Evolutionary conservation across 2,329 filamentous ascomycete species (phyloP).

Genomic region (Ramichloridium luteum): DNA sequence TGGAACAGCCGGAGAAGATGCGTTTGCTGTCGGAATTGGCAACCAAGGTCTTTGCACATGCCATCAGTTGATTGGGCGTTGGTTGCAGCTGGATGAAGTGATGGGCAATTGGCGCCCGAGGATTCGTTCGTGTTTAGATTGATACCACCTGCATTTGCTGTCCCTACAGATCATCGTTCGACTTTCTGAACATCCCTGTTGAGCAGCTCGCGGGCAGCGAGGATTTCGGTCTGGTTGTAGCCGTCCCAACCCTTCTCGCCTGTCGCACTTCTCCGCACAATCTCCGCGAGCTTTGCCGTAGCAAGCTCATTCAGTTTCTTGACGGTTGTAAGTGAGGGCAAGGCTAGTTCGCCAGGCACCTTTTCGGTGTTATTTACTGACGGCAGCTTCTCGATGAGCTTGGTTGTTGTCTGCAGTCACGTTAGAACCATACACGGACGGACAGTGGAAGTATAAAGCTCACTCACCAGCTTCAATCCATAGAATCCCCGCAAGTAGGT

Average conservation of each 20-base stretch:
- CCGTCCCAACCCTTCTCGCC: slow-evolving; percentile 58
- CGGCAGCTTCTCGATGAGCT: slow-evolving; percentile 14
- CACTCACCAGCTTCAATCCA: slow-evolving; percentile 57
- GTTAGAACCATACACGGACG: too few species aligned
- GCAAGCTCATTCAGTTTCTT: slow-evolving; percentile 59
- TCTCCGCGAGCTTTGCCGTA: slow-evolving; percentile 63
- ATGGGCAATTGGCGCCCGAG: neutral
- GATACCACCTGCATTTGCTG: slow-evolving; percentile 11
- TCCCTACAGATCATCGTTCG: slow-evolving; percentile 23
- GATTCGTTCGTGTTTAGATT: slow-evolving; percentile 1
- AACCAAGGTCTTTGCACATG: slow-evolving; percentile 72
- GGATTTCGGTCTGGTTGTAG: slow-evolving; percentile 59
- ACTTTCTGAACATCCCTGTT: slow-evolving; percentile 36
- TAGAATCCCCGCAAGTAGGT: slow-evolving; percentile 88
- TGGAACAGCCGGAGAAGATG: slow-evolving; percentile 72
- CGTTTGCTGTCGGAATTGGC: slow-evolving; percentile 74
- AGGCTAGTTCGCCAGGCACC: slow-evolving; percentile 28
- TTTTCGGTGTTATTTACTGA: slow-evolving; percentile 18
- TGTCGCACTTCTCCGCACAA: slow-evolving; percentile 51
- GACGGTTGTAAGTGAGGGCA: slow-evolving; percentile 47
- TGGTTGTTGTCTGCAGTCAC: slow-evolving; percentile 14
- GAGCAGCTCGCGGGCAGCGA: slow-evolving; percentile 57
- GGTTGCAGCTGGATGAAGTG: slow-evolving; percentile 5
- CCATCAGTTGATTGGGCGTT: slow-evolving; percentile 49
- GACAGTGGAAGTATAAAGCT: too few species aligned